Evolutionary conservation across 768 basidiomycete genomes (phyloP).

Genomic region (Trametes gibbosa): DNA sequence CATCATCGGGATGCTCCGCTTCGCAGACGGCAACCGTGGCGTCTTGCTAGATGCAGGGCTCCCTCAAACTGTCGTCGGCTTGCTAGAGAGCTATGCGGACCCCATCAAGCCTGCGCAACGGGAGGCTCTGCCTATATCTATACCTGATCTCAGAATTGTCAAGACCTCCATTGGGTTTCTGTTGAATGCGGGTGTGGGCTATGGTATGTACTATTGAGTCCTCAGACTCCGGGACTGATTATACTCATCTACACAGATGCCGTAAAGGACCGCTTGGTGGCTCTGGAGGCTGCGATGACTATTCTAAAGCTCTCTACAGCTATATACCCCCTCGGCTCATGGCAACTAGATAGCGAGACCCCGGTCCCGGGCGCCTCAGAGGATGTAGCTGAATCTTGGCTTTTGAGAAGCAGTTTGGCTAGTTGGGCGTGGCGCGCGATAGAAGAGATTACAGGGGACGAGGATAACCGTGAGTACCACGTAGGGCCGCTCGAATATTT

Average conservation of each 20-base stretch:
- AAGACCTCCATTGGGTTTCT: conserved; percentile 78
- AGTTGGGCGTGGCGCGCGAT: conserved; percentile 79
- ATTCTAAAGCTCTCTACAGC: conserved; percentile 64
- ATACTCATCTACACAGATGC: conserved; percentile 48
- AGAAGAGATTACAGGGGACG: conserved; percentile 68
- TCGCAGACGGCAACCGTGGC: conserved; percentile 70
- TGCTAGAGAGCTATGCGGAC: conserved; percentile 65
- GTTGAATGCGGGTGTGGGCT: conserved; percentile 74
- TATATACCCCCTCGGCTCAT: conserved; percentile 72
- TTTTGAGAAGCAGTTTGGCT: conserved; percentile 57
- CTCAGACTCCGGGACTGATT: background rate
- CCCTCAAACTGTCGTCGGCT: conserved; percentile 60
- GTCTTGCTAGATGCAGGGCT: conserved; percentile 68
- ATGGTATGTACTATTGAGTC: conserved; percentile 46
- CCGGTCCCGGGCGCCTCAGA: conserved; percentile 21
- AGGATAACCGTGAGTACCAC: conserved; percentile 39
- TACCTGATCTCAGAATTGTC: conserved; percentile 66
- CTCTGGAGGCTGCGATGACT: conserved; percentile 64
- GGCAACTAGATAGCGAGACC: conserved; percentile 35
- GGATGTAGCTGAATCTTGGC: conserved; percentile 59
- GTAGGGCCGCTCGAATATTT: background rate
- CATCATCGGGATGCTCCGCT: background rate
- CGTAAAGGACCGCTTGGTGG: conserved; percentile 64
- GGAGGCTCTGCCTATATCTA: conserved; percentile 50
- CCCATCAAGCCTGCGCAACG: conserved; percentile 38